A percentile compares a stretch with the other conserved stretches of the same genome.
Evolutionary conservation across 176 grass and related monocot species (phyloP).

Genomic region (Poa annua): DNA sequence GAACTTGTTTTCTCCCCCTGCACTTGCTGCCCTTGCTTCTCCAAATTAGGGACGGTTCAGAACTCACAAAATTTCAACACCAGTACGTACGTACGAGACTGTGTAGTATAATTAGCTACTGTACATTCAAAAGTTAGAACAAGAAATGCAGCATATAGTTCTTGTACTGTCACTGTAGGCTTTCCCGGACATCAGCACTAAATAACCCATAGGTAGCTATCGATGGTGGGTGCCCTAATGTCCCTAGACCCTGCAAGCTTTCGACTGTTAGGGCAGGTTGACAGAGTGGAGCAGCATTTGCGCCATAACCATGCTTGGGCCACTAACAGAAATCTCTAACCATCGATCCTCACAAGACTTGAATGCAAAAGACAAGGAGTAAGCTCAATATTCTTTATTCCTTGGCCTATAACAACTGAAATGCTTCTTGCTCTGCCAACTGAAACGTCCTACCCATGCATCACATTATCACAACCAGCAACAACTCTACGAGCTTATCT

Average conservation of each 20-base stretch:
- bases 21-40: background rate
- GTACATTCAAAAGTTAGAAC: background rate
- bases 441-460: background rate
- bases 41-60: background rate
- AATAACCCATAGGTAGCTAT: constrained; percentile 9
- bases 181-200: constrained; percentile 9
- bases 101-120: background rate
- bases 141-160: background rate
- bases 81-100: background rate
- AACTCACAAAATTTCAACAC: background rate
- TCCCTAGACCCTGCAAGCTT: constrained; percentile 10
- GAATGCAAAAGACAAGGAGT: no score
- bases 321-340: background rate
- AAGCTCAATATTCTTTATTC: background rate
- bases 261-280: constrained; percentile 33
- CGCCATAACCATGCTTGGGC: constrained; percentile 23
- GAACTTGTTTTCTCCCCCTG: background rate
- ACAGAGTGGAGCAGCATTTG: background rate
- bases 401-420: constrained; percentile 1
- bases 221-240: constrained; percentile 21
- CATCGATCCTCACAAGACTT: background rate
- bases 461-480: background rate
- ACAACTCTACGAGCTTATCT: constrained; percentile 23
- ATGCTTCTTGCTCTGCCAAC: constrained; percentile 8
- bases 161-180: background rate